Conservation (phyloP, 2,329 filamentous ascomycete genomes). For the Beauveria pseudobassiana region DNA sequence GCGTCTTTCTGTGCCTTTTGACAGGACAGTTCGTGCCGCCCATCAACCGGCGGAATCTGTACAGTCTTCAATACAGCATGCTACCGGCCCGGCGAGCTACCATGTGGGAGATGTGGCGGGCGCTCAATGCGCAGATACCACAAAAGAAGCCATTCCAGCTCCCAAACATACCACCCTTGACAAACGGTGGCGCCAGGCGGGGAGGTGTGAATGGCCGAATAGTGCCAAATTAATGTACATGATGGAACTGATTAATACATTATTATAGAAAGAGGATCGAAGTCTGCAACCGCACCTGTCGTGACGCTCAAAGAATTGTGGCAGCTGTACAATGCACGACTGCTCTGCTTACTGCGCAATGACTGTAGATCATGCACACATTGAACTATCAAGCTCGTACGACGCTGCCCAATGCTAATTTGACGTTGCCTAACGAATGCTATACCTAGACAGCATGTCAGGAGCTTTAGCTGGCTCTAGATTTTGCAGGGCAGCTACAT, state of each 20-base stretch:
- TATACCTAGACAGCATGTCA: background rate
- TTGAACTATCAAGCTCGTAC: background rate
- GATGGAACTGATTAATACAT: background rate
- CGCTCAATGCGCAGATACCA: constrained; percentile 47
- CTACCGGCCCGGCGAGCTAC: constrained; percentile 73
- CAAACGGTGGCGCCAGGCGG: constrained; percentile 24
- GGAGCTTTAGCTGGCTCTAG: background rate
- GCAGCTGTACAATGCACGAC: background rate
- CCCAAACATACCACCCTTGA: constrained; percentile 25
- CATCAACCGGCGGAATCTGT: constrained; percentile 88
- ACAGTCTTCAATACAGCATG: constrained; percentile 97
- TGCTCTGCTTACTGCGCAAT: background rate
- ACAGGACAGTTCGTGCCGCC: constrained; percentile 92
- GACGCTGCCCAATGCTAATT: background rate
- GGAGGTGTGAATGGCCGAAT: constrained; percentile 21
- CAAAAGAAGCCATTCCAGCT: constrained; percentile 35
- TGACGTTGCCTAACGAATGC: background rate
- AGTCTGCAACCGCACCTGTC: background rate
- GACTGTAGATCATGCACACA: background rate
- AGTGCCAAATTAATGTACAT: constrained; percentile 14
- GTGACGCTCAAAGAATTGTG: background rate
- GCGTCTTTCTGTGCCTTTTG: constrained; percentile 78
- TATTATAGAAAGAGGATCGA: background rate
- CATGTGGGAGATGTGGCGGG: constrained; percentile 79
- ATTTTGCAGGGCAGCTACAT: constrained; percentile 3